These are phyloP conservation scores for Microbotryum violaceum DNA, from an alignment of 1,284 basidiomycete genomes.

Conservation along the genomic window DNA sequence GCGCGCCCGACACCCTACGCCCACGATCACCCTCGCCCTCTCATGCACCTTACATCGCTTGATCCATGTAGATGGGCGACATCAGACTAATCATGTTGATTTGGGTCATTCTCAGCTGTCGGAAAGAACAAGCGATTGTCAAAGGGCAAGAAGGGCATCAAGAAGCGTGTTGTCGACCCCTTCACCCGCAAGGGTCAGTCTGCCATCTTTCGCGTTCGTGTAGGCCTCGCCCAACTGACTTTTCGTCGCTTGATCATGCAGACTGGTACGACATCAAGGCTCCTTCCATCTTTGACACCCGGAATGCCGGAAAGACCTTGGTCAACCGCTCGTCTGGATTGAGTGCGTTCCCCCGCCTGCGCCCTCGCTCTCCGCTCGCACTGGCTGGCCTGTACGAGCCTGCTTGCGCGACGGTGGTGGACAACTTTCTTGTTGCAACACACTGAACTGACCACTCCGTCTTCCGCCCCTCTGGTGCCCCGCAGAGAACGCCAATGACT, in stretches of 20 bases:
- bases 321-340: slow-evolving; percentile 97
- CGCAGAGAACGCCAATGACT: slow-evolving; percentile 96
- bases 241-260: slow-evolving; percentile 38
- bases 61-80: no score
- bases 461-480: background rate
- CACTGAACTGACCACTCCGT: background rate
- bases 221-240: background rate
- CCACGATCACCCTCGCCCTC: no score
- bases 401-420: slow-evolving; percentile 12
- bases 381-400: slow-evolving; percentile 4
- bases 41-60: no score
- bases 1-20: no score
- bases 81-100: background rate
- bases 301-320: slow-evolving; percentile 97
- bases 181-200: slow-evolving; percentile 87
- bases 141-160: slow-evolving; percentile 99
- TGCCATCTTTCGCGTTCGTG: background rate
- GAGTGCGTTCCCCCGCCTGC: slow-evolving; percentile 55
- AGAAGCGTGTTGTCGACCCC: slow-evolving; percentile 96
- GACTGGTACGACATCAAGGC: slow-evolving; percentile 99
- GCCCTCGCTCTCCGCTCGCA: background rate
- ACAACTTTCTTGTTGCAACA: background rate
- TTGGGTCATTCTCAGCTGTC: slow-evolving; percentile 35
- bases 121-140: slow-evolving; percentile 94
- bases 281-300: slow-evolving; percentile 93